Conservation (phyloP, 108 stramenopile genomes). For the Pseudonitzschia multiseries region DNA sequence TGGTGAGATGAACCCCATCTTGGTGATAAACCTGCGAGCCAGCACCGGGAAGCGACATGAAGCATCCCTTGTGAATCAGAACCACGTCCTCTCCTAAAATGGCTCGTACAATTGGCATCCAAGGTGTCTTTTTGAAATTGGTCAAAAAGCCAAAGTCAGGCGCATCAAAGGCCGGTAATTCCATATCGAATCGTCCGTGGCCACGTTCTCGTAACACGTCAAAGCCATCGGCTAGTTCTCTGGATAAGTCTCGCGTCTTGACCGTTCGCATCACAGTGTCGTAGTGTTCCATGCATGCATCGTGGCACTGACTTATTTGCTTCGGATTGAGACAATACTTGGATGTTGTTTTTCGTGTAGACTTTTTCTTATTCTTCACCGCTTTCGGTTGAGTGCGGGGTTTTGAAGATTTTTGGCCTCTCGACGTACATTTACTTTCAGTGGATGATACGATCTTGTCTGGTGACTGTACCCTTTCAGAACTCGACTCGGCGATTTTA, state of each 20-base stretch:
- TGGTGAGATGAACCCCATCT: constrained; percentile 86
- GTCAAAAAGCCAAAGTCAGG: constrained; percentile 65
- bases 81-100: constrained; percentile 78
- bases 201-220: constrained; percentile 88
- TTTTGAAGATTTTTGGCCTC: neutral
- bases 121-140: constrained; percentile 64
- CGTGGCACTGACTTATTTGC: constrained; percentile 63
- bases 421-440: no score
- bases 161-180: constrained; percentile 66
- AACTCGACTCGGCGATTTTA: no score
- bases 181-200: constrained; percentile 85
- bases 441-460: no score
- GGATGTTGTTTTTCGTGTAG: constrained; percentile 1
- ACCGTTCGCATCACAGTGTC: constrained; percentile 85
- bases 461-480: neutral
- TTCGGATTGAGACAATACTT: constrained; percentile 61
- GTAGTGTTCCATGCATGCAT: constrained; percentile 78
- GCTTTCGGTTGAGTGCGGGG: constrained; percentile 1
- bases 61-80: constrained; percentile 82
- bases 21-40: constrained; percentile 83
- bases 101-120: constrained; percentile 81
- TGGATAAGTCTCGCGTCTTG: constrained; percentile 62
- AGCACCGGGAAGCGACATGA: constrained; percentile 74
- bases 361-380: neutral
- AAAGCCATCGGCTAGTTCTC: constrained; percentile 85